phyloP scores from a whole-genome alignment of 352 stramenopile species.

The Phytophthora hibernalis region DNA sequence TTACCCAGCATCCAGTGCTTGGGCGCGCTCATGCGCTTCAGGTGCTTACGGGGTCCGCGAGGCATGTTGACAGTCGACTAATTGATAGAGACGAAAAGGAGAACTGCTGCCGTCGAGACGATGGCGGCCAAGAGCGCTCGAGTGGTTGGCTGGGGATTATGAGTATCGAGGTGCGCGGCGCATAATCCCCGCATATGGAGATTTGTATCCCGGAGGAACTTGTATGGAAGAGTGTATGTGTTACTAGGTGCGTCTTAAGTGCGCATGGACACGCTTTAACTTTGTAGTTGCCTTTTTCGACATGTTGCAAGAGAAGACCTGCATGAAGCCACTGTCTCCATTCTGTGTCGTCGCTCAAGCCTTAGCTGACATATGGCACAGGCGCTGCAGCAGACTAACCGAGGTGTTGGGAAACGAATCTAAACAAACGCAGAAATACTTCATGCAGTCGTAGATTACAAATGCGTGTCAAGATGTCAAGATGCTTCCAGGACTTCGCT shows the following conservation, averaged over 20 bases:
- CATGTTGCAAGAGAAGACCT: too few species aligned
- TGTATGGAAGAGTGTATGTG: conserved; percentile 8
- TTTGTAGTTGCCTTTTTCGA: background rate
- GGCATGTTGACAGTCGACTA: conserved; percentile 65
- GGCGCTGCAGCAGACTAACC: too few species aligned
- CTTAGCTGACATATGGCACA: too few species aligned
- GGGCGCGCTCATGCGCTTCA: conserved; percentile 87
- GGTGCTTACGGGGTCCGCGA: conserved; percentile 87
- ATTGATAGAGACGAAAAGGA: conserved; percentile 61
- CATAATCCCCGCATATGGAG: conserved; percentile 7
- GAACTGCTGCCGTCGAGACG: conserved; percentile 45
- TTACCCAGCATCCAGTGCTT: conserved; percentile 93
- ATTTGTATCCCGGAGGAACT: conserved; percentile 11
- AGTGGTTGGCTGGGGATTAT: conserved; percentile 39
- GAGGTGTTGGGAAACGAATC: too few species aligned
- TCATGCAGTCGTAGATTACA: background rate
- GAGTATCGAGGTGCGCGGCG: background rate
- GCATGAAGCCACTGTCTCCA: too few species aligned
- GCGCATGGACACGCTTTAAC: background rate
- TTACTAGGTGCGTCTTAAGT: background rate
- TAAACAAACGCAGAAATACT: background rate
- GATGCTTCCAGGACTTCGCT: background rate
- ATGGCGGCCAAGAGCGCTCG: background rate
- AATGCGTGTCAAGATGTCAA: background rate
- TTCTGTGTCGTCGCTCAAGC: too few species aligned